Conservation (phyloP, 2,329 filamentous ascomycete genomes). For the Stagonosporopsis cucurbitacearum region DNA sequence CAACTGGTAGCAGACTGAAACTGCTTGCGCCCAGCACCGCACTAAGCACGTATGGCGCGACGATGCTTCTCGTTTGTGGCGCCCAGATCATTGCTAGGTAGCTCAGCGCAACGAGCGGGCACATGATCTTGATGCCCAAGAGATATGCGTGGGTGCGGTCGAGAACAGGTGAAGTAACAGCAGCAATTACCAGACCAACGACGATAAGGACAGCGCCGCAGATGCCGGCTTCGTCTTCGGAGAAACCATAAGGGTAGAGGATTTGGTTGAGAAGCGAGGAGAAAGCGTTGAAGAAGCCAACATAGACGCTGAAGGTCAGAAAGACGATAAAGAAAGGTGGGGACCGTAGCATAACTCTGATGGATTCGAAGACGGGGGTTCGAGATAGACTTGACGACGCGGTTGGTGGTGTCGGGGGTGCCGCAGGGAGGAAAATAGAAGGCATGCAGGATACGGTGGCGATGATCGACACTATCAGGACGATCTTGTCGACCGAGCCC, state of each 20-base stretch:
- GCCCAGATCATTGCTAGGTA: slow-evolving; percentile 87
- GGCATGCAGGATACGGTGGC: slow-evolving; percentile 74
- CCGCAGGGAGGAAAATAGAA: slow-evolving; percentile 78
- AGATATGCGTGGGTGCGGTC: slow-evolving; percentile 86
- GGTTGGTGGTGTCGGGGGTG: slow-evolving; percentile 78
- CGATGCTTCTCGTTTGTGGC: slow-evolving; percentile 66
- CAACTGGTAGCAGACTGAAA: slow-evolving; percentile 83
- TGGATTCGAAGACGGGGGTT: slow-evolving; percentile 60
- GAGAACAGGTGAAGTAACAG: slow-evolving; percentile 78
- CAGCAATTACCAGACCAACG: slow-evolving; percentile 79
- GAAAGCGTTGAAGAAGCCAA: slow-evolving; percentile 92
- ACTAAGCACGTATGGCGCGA: slow-evolving; percentile 76
- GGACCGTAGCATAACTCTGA: slow-evolving; percentile 59
- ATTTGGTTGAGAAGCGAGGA: slow-evolving; percentile 91
- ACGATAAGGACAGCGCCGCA: slow-evolving; percentile 88
- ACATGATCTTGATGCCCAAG: slow-evolving; percentile 71
- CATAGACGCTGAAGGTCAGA: slow-evolving; percentile 81
- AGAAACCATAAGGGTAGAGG: slow-evolving; percentile 83
- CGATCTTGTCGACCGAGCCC: slow-evolving; percentile 79
- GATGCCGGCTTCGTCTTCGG: slow-evolving; percentile 84
- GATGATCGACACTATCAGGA: slow-evolving; percentile 84
- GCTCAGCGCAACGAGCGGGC: slow-evolving; percentile 74
- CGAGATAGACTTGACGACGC: slow-evolving; percentile 66
- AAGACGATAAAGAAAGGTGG: slow-evolving; percentile 81
- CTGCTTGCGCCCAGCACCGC: slow-evolving; percentile 78